Conservation (phyloP, 2,329 filamentous ascomycete genomes). For the Cercospora brassicicola region DNA sequence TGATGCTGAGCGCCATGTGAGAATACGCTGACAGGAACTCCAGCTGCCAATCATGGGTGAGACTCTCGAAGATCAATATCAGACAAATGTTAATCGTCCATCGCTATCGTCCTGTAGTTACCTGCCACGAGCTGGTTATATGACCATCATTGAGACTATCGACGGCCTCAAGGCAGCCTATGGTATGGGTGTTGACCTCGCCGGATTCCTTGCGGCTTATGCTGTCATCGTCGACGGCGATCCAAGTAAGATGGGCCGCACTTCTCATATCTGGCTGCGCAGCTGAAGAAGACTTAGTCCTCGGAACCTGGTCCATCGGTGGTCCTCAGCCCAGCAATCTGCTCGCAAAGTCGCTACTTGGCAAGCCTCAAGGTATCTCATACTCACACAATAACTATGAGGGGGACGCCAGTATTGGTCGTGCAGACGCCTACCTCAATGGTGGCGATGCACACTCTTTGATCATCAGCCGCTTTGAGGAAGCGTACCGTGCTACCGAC, state of each 20-base stretch:
- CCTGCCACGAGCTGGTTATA: conserved; percentile 20
- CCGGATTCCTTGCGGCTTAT: conserved; percentile 35
- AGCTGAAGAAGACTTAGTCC: neutral
- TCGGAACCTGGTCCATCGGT: conserved; percentile 33
- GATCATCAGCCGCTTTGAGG: conserved; percentile 21
- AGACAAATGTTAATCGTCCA: neutral
- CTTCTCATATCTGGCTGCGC: neutral
- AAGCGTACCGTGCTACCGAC: conserved; percentile 19
- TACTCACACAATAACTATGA: conserved; percentile 41
- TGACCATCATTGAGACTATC: conserved; percentile 32
- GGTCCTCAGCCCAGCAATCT: conserved; percentile 22
- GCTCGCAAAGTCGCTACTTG: conserved; percentile 17
- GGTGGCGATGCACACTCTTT: conserved; percentile 24
- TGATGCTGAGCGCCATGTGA: neutral
- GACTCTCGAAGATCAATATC: neutral
- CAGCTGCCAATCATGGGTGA: conserved; percentile 30
- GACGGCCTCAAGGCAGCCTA: conserved; percentile 23
- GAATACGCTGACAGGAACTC: conserved; percentile 24
- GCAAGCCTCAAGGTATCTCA: conserved; percentile 26
- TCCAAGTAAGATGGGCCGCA: conserved; percentile 2
- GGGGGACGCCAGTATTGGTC: conserved; percentile 35
- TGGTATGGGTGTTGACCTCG: conserved; percentile 17
- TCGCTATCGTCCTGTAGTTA: conserved; percentile 3
- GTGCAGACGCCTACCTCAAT: conserved; percentile 35
- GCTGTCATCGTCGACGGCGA: conserved; percentile 29